A percentile compares a stretch with the other conserved stretches of the same genome.
Conservation (phyloP, 768 basidiomycete species). For the Hericium rajendrae region DNA sequence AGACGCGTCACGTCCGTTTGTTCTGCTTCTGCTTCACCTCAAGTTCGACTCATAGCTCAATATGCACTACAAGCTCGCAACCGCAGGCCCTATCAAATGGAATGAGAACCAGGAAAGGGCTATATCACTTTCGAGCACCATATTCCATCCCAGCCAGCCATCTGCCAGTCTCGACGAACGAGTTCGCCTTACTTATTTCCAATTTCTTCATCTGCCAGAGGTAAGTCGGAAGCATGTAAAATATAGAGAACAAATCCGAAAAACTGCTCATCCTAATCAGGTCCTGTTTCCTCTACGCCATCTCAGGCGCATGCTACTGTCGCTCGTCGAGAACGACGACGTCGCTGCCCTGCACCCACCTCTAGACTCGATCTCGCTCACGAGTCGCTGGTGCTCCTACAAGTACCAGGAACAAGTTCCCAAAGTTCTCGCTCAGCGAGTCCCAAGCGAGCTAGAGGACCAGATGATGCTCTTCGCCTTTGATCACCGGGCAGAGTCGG, state of each 20-base stretch:
- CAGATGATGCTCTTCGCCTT: slow-evolving; percentile 14
- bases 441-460: slow-evolving; percentile 21
- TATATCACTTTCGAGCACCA: not conserved
- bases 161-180: not conserved
- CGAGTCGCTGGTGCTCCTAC: slow-evolving; percentile 71
- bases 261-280: slow-evolving; percentile 25
- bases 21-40: not conserved
- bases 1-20: not conserved
- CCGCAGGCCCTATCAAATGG: not conserved
- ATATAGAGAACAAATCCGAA: not conserved
- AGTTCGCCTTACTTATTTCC: not conserved
- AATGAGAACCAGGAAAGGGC: not conserved
- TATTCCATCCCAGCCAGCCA: not conserved
- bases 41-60: not conserved
- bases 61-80: not conserved
- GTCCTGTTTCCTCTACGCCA: slow-evolving; percentile 60
- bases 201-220: not conserved
- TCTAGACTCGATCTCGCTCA: slow-evolving; percentile 54
- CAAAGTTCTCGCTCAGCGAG: slow-evolving; percentile 2
- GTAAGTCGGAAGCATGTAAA: not conserved
- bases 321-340: slow-evolving; percentile 34
- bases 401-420: slow-evolving; percentile 44
- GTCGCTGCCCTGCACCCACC: slow-evolving; percentile 48
- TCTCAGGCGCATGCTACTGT: slow-evolving; percentile 46
- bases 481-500: not conserved